These are phyloP conservation scores for Aspergillus sergii DNA, from an alignment of 2,329 filamentous ascomycete genomes.

Conservation along the genomic window DNA sequence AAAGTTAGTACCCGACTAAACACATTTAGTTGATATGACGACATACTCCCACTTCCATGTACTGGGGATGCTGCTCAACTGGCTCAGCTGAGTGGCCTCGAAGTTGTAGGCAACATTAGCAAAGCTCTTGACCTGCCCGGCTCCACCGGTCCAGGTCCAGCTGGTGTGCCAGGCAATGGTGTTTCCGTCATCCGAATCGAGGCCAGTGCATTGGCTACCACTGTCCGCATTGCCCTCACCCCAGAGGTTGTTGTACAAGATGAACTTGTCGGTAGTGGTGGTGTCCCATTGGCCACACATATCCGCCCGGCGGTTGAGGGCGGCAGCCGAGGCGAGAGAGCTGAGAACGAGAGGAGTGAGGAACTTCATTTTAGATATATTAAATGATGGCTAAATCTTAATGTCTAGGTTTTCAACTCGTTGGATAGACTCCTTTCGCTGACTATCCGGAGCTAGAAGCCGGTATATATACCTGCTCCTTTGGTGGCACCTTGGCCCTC, in stretches of 20 bases:
- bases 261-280: slow-evolving; percentile 45
- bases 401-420: not conserved
- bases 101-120: slow-evolving; percentile 48
- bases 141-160: slow-evolving; percentile 49
- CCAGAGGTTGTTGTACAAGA: slow-evolving; percentile 59
- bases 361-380: slow-evolving; percentile 32
- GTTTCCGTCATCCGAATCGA: slow-evolving; percentile 39
- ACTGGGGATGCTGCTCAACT: slow-evolving; percentile 47
- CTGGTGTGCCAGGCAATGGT: slow-evolving; percentile 48
- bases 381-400: not conserved
- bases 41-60: slow-evolving; percentile 49
- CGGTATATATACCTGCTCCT: slow-evolving; percentile 4
- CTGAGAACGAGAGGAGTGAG: slow-evolving; percentile 24
- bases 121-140: slow-evolving; percentile 50
- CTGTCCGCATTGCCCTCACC: slow-evolving; percentile 38
- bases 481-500: not conserved
- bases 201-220: slow-evolving; percentile 49
- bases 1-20: not conserved
- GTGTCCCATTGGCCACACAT: slow-evolving; percentile 47
- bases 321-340: slow-evolving; percentile 29
- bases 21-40: slow-evolving; percentile 8
- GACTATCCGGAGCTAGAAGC: not conserved
- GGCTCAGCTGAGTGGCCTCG: slow-evolving; percentile 34
- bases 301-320: slow-evolving; percentile 31
- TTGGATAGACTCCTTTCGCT: not conserved